Evolutionary conservation across 2,329 filamentous ascomycete species (phyloP).

Genomic region (Lachnellula subtilissima): DNA sequence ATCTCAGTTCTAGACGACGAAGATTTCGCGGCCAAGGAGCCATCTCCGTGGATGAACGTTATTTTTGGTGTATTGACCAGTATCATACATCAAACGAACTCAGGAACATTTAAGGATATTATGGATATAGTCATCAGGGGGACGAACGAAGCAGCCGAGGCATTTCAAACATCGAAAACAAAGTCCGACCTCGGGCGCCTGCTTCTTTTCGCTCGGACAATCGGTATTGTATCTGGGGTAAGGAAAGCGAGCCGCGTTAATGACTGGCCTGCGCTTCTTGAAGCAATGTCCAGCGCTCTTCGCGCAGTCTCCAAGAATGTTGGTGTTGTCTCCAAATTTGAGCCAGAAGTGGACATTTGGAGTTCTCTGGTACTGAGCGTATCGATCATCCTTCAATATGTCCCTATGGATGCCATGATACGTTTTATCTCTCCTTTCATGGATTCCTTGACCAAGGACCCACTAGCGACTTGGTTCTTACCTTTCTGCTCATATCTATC

Average conservation of each 20-base stretch:
- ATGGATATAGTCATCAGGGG: conserved; percentile 56
- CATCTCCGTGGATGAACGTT: conserved; percentile 54
- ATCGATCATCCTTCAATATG: conserved; percentile 67
- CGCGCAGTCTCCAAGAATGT: conserved; percentile 40
- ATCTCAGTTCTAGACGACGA: conserved; percentile 42
- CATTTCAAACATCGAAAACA: conserved; percentile 33
- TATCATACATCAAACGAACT: conserved; percentile 74
- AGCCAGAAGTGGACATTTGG: conserved; percentile 47
- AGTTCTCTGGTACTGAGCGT: conserved; percentile 51
- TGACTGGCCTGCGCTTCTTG: conserved; percentile 65
- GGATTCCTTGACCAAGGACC: conserved; percentile 59
- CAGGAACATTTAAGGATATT: conserved; percentile 67
- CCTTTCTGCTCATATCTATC: conserved; percentile 80
- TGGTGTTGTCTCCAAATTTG: conserved; percentile 20
- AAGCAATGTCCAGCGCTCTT: conserved; percentile 50
- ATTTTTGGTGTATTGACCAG: conserved; percentile 74
- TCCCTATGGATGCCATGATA: conserved; percentile 74
- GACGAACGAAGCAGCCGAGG: conserved; percentile 34
- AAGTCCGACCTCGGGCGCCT: conserved; percentile 37
- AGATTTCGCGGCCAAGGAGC: conserved; percentile 40
- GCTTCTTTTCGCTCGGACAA: conserved; percentile 49
- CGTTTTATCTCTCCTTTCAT: conserved; percentile 62
- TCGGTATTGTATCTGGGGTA: conserved; percentile 72
- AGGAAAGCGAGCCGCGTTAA: conserved; percentile 71
- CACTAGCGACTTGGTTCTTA: conserved; percentile 69